Evolutionary conservation across 1,284 basidiomycete species (phyloP), one percentile per base, ranked within the genome.

Genomic region (Anthracocystis walkeri): DNA sequence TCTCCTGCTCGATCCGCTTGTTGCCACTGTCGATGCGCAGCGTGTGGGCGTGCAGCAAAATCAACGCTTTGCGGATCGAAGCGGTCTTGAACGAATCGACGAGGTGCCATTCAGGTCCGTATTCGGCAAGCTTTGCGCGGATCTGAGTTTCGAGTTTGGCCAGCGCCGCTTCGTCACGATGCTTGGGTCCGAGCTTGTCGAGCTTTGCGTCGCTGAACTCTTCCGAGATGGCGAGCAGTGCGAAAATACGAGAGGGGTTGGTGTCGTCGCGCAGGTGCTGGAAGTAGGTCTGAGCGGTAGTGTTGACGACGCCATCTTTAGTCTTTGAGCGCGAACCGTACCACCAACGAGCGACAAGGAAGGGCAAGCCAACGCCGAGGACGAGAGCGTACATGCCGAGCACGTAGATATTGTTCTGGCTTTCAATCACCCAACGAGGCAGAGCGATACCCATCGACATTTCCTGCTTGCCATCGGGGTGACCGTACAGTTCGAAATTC

Each of bases 391-490:
- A 99, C 10, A 90, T 87, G 29, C 91, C 92, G 44, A 99, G 89
- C 0, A 99, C 93, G 89, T 91, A 95, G 41, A 93, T 89, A 72
- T 92, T 94, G 87, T 98, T 97, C 82, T 93, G 90, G 52, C 92
- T 90, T 82, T 96, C 94, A 58, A 99, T 89, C 64, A 99, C 91
- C 94, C 95, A 98, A 56, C 90, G 89, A 0, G 97, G 97, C 18
- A 99, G 88, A 0, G 97, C 97, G 79, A 99, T 97, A 67, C 96
- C 96, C 90, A 96, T 94, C 50, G 92, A 91, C 64, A 96, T 89
- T 84, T 96, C 93, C 86, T 97, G 94, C 38, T 94, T 92, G 14
- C 97, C 97, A 86, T 99, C 97, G 0, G 97, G 97, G 84, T 99
- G 93, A 5, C 95, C 95, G 82, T 94, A 98, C 52, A 92, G 88